phyloP scores from a whole-genome alignment of 2,329 filamentous ascomycete genomes.

The Botryotinia calthae region DNA sequence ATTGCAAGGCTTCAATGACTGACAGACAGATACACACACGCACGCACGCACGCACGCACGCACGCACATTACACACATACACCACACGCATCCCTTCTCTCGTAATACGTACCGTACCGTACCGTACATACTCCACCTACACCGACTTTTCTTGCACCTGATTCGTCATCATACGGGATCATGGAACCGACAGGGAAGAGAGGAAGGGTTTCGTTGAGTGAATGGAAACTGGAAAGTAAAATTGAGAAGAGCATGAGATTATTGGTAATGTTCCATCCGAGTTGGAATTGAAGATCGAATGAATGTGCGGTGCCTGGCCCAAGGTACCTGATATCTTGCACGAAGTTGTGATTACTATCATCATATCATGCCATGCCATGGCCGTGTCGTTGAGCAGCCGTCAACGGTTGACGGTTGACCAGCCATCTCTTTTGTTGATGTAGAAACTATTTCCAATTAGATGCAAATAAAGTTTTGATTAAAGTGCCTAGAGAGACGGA shows the following conservation, averaged over 20 bases:
- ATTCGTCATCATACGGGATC: slow-evolving; percentile 12
- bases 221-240: neutral
- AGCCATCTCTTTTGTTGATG: neutral
- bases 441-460: neutral
- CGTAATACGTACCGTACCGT: neutral
- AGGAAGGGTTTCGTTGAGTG: neutral
- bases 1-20: neutral
- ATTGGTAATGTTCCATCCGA: neutral
- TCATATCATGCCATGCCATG: neutral
- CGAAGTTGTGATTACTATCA: neutral
- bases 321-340: neutral
- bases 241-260: neutral
- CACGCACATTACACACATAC: neutral
- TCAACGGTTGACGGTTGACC: neutral
- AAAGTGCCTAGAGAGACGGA: neutral
- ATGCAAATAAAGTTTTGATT: neutral
- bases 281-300: neutral
- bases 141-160: slow-evolving; percentile 1
- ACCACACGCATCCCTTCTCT: neutral
- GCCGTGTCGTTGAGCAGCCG: too few relatives aligned
- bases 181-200: neutral
- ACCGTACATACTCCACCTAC: neutral
- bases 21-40: neutral
- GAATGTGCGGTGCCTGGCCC: neutral
- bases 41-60: neutral